These are phyloP conservation scores for Mycena epipterygia DNA, from an alignment of 768 basidiomycete species.

Conservation along the genomic window DNA sequence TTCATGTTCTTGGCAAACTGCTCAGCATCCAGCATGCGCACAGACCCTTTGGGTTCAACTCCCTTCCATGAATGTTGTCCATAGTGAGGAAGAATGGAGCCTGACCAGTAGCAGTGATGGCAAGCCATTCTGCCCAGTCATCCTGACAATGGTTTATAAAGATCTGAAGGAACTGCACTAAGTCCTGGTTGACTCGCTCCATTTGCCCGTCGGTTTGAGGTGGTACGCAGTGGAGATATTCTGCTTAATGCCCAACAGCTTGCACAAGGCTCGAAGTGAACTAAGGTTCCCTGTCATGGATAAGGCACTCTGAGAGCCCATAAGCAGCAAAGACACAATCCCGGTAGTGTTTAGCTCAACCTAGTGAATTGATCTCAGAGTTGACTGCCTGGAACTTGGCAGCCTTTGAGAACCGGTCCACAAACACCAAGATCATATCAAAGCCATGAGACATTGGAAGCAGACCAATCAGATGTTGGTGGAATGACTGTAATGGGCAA, in stretches of 20 bases:
- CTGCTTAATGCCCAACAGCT: slow-evolving; percentile 1
- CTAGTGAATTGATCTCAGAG: slow-evolving; percentile 8
- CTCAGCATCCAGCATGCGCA: slow-evolving; percentile 33
- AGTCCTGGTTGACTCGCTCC: slow-evolving; percentile 45
- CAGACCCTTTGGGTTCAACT: slow-evolving; percentile 29
- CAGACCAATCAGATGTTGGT: slow-evolving; percentile 13
- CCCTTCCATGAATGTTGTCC: slow-evolving; percentile 42
- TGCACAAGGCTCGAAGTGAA: slow-evolving; percentile 23
- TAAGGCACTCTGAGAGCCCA: slow-evolving; percentile 18
- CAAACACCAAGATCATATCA: slow-evolving; percentile 26
- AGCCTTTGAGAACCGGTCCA: slow-evolving; percentile 34
- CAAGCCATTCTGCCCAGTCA: slow-evolving; percentile 48
- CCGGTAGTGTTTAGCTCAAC: neutral
- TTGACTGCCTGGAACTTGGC: slow-evolving; percentile 14
- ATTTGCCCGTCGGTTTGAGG: slow-evolving; percentile 45
- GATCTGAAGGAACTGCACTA: slow-evolving; percentile 46
- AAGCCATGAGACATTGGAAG: slow-evolving; percentile 26
- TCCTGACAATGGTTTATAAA: slow-evolving; percentile 45
- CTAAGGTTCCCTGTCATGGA: slow-evolving; percentile 18
- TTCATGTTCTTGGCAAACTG: slow-evolving; percentile 40
- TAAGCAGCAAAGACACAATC: slow-evolving; percentile 20
- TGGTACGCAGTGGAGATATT: slow-evolving; percentile 9
- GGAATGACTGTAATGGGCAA: neutral
- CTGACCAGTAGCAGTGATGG: slow-evolving; percentile 43
- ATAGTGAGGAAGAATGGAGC: slow-evolving; percentile 48